These are phyloP conservation scores for Vigna unguiculata DNA, from an alignment of 306 rosid genomes.

Conservation along the genomic window DNA sequence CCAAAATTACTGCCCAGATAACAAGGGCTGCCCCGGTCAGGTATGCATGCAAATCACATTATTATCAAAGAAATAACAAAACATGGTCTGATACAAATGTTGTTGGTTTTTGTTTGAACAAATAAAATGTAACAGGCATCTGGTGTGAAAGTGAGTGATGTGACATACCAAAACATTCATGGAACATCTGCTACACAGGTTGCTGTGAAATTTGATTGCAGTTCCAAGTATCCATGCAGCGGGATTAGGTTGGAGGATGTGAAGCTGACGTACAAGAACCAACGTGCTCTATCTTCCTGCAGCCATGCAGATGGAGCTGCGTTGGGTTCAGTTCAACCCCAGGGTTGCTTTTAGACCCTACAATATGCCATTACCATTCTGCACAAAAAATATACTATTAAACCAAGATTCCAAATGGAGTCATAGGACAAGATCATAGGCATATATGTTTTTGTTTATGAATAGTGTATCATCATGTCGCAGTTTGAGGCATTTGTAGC, in stretches of 20 bases:
- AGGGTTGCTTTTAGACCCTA: slow-evolving; percentile 52
- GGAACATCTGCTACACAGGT: slow-evolving; percentile 65
- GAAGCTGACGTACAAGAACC: slow-evolving; percentile 53
- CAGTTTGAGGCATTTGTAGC: slow-evolving; percentile 16
- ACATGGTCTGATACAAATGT: neutral
- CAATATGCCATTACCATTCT: neutral
- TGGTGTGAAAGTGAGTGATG: slow-evolving; percentile 63
- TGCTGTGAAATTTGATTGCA: slow-evolving; percentile 68
- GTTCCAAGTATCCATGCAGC: slow-evolving; percentile 58
- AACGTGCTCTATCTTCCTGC: slow-evolving; percentile 56
- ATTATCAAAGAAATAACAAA: too few species aligned
- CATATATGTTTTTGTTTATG: neutral
- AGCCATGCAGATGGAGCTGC: slow-evolving; percentile 45
- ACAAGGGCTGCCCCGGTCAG: slow-evolving; percentile 58
- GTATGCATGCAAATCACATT: neutral
- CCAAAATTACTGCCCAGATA: slow-evolving; percentile 67
- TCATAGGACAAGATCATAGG: neutral
- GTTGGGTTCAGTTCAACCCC: slow-evolving; percentile 54
- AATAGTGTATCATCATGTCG: neutral
- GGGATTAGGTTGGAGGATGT: slow-evolving; percentile 56
- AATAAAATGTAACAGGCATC: slow-evolving; percentile 54
- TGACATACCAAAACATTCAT: slow-evolving; percentile 54
- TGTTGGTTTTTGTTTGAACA: neutral
- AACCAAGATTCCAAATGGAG: neutral
- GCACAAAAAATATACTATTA: neutral